Evolutionary conservation across 78 protist genomes (phyloP), one percentile per base, ranked within the genome.

Genomic region (Neovahlkampfia damariscottae): DNA sequence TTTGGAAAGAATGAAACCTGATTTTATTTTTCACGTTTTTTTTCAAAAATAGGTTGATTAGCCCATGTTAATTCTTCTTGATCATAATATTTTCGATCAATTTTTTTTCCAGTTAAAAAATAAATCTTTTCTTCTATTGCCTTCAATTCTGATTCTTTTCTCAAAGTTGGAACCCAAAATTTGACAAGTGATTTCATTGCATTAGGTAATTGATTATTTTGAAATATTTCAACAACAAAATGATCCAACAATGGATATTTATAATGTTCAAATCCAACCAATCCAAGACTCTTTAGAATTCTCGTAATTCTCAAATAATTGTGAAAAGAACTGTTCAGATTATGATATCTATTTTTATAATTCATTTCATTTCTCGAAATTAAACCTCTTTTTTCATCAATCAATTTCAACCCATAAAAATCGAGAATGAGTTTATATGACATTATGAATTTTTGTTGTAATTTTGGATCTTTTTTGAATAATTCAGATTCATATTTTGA

Each of bases 271-370:
- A 79, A 3, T 9, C 82, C 82, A 1, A 79, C 1, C 30, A 72
- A 66, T 5, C 82, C 82, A 29, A 79, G 40, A 27, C 36, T 19
- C 69, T 69, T 79, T 27, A 70, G 38, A 28, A 79, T 79, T 19
- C 82, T 50, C 4, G 82, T 79, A 50, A 79, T 79, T 35, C 82
- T 40, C 29, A 79, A 38, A 76, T 79, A 28, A 76, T 79, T 79
- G 82, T 79, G 82, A 2, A 2, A 68, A 28, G 67, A 73, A 19
- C 2, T 2, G 68, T 79, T 32, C 34, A 79, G 70, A 27, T 70
- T 38, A 19, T 36, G 70, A 5, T 34, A 67, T 5, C 32, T 34
- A 19, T 30, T 35, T 69, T 76, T 5, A 8, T 37, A 9, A 41
- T 2, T 59, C 2, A 2, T 5, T 41, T 28, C 6, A 41, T 6